A percentile compares a stretch with the other conserved stretches of the same genome.
These are phyloP conservation scores for Malassezia sp. DNA, from an alignment of 1,284 basidiomycete species.

Conservation along the genomic window DNA sequence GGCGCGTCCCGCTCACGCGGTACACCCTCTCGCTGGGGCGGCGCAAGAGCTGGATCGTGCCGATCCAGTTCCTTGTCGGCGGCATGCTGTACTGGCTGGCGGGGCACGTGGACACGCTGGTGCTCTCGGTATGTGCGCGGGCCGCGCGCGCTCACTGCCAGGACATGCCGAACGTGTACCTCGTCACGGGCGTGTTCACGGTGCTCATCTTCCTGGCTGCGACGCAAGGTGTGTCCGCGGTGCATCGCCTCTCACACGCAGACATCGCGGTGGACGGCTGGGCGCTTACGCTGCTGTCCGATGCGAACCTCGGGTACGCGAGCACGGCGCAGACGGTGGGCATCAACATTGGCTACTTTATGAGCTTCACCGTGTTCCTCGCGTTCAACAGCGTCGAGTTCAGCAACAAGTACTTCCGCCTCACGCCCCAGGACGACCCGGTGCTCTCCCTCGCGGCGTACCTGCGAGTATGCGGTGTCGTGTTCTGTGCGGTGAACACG, in stretches of 20 bases:
- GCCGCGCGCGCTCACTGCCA: too few relatives aligned
- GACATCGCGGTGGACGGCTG: constrained; percentile 98
- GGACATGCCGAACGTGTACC: constrained; percentile 60
- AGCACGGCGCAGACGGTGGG: constrained; percentile 97
- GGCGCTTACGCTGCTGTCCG: constrained; percentile 90
- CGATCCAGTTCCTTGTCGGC: constrained; percentile 85
- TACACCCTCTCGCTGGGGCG: constrained; percentile 56
- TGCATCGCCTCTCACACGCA: too few relatives aligned
- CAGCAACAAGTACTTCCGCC: constrained; percentile 62
- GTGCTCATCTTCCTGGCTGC: constrained; percentile 80
- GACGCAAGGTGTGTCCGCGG: too few relatives aligned
- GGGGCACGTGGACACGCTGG: constrained; percentile 62
- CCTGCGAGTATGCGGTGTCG: constrained; percentile 70
- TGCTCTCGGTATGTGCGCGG: too few relatives aligned
- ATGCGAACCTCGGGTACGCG: constrained; percentile 88
- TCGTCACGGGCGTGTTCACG: constrained; percentile 77
- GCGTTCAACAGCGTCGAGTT: constrained; percentile 92
- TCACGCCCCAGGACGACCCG: constrained; percentile 58
- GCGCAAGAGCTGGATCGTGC: constrained; percentile 96
- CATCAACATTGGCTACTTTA: constrained; percentile 87
- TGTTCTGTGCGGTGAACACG: constrained; percentile 70
- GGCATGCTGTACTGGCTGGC: constrained; percentile 79
- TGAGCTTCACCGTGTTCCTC: constrained; percentile 93
- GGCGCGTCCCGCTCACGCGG: constrained; percentile 20
- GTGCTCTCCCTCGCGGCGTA: constrained; percentile 70